Percentiles rank a stretch among this genome's conserved stretches.
phyloP scores from a whole-genome alignment of 768 basidiomycete species.

The Daedaleopsis nitida region DNA sequence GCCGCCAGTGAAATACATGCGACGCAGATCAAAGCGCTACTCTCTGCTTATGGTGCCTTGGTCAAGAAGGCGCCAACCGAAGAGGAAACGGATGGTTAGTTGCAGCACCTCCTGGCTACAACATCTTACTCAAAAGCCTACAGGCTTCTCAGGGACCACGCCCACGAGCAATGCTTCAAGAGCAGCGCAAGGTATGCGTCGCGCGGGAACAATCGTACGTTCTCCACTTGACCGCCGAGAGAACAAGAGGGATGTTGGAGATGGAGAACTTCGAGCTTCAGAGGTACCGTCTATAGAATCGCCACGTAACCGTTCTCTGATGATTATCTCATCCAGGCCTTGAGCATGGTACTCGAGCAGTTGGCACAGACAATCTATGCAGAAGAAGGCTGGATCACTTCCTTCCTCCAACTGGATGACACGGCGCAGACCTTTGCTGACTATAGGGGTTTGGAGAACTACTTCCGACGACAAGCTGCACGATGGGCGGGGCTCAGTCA shows the following conservation, averaged over 20 bases:
- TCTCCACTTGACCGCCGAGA: slow-evolving; percentile 62
- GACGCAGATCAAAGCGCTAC: slow-evolving; percentile 74
- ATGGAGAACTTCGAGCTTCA: slow-evolving; percentile 66
- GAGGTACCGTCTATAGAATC: slow-evolving; percentile 50
- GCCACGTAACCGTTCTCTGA: background rate
- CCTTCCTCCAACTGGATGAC: slow-evolving; percentile 92
- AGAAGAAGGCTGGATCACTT: slow-evolving; percentile 87
- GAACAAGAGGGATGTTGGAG: slow-evolving; percentile 57
- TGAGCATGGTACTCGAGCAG: slow-evolving; percentile 73
- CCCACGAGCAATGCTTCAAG: slow-evolving; percentile 39
- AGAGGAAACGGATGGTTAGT: slow-evolving; percentile 69
- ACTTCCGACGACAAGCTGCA: slow-evolving; percentile 91
- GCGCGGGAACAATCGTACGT: slow-evolving; percentile 85
- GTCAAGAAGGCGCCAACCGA: slow-evolving; percentile 75
- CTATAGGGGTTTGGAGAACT: slow-evolving; percentile 91
- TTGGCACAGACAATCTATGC: slow-evolving; percentile 73
- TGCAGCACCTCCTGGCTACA: background rate
- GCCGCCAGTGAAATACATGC: slow-evolving; percentile 80
- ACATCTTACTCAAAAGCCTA: background rate
- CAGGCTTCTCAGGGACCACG: slow-evolving; percentile 24
- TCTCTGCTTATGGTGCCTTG: slow-evolving; percentile 56
- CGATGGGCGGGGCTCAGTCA: slow-evolving; percentile 66
- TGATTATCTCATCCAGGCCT: slow-evolving; percentile 52
- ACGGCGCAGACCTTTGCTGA: slow-evolving; percentile 91
- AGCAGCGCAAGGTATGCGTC: slow-evolving; percentile 63